Evolutionary conservation across 2,329 filamentous ascomycete genomes (phyloP).

Genomic region (Hypoxylon sp.): DNA sequence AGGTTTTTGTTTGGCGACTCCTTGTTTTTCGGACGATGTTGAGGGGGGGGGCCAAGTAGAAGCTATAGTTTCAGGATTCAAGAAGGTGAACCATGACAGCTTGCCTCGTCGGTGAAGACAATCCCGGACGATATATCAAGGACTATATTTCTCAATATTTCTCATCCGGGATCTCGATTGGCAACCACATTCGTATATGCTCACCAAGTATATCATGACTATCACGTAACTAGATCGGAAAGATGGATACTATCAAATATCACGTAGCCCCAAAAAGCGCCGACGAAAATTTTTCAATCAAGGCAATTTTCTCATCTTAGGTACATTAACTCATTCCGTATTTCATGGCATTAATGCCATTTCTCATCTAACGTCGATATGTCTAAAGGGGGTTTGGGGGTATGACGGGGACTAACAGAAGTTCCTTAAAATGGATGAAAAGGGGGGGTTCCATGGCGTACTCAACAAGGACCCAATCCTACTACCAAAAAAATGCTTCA

Average conservation of each 20-base stretch:
- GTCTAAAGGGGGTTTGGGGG: conserved; percentile 40
- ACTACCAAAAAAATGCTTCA: conserved; percentile 23
- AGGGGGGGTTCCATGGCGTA: conserved; percentile 22
- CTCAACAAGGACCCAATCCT: conserved; percentile 31
- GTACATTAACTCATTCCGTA: conserved; percentile 40
- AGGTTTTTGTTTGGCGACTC: no score
- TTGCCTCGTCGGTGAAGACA: conserved; percentile 14
- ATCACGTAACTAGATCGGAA: neutral
- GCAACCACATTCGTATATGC: conserved; percentile 1
- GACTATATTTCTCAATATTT: conserved; percentile 11
- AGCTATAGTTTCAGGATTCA: conserved; percentile 7
- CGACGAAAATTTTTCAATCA: neutral
- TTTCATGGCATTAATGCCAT: conserved; percentile 31
- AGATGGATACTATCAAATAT: conserved; percentile 3
- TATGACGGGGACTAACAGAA: conserved; percentile 32
- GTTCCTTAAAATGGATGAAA: conserved; percentile 23
- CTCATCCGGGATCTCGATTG: conserved; percentile 1
- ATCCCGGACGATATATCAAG: conserved; percentile 14
- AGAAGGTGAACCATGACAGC: neutral
- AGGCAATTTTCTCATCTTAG: conserved; percentile 31
- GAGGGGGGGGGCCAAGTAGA: neutral
- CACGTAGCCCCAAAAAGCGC: neutral
- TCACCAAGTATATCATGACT: neutral
- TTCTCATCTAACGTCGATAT: conserved; percentile 38
- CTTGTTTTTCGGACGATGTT: neutral